Percentiles rank a stretch among this genome's conserved stretches.
These are phyloP conservation scores for Artomyces pyxidatus DNA, from an alignment of 768 basidiomycete species.

Conservation along the genomic window DNA sequence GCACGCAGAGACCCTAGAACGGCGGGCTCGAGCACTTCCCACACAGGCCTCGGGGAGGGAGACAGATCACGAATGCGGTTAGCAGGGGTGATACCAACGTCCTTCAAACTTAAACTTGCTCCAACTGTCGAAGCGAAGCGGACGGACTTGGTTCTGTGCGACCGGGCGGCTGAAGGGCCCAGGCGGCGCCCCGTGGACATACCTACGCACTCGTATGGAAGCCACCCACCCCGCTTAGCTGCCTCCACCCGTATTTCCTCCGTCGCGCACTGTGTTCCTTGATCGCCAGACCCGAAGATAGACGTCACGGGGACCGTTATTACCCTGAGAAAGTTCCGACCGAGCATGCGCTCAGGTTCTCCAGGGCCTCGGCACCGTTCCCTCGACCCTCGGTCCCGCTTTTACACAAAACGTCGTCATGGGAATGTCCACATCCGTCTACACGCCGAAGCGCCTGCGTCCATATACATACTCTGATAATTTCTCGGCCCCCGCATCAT, in stretches of 20 bases:
- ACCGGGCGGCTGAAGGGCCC: neutral
- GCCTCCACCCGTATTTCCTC: constrained; percentile 1
- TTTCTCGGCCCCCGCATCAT: neutral
- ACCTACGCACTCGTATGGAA: neutral
- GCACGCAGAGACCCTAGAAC: neutral
- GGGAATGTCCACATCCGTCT: constrained; percentile 4
- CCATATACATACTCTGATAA: neutral
- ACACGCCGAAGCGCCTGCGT: too few species aligned
- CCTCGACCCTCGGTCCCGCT: constrained; percentile 1
- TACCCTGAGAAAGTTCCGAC: constrained; percentile 8
- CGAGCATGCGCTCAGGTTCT: constrained; percentile 6
- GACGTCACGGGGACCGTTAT: constrained; percentile 17
- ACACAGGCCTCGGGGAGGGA: neutral
- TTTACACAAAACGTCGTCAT: constrained; percentile 7
- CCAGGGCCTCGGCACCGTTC: constrained; percentile 5
- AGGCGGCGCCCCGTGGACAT: constrained; percentile 5
- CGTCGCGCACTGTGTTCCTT: constrained; percentile 10
- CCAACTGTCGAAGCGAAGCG: neutral
- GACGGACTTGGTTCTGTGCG: constrained; percentile 4
- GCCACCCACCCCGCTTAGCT: neutral
- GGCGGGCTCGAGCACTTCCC: neutral
- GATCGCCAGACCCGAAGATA: constrained; percentile 10
- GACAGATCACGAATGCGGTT: constrained; percentile 4
- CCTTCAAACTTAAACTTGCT: neutral
- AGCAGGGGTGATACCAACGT: neutral